Evolutionary conservation across 495 filamentous ascomycete genomes (phyloP), one percentile per base, ranked within the genome.

Genomic region (Penicillium macrosclerotiorum): DNA sequence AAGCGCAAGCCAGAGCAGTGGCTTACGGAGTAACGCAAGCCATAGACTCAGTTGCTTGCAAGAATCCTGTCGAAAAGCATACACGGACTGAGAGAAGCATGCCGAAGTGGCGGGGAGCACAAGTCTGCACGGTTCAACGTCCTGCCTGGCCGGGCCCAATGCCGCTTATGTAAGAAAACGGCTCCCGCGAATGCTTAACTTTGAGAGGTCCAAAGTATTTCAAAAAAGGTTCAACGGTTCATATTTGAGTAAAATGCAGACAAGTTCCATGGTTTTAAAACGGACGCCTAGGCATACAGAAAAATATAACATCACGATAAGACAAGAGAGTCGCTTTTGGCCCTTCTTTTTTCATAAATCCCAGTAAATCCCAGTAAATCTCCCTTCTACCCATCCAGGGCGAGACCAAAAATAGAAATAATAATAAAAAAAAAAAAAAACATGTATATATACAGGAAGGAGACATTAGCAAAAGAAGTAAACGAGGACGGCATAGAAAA

Each of bases 401-500:
- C 36, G 29, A 54, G 27, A 42, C 22, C 33, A 35, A 42, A 43
- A 49, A 41, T 12, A 38, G 53, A 42, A 31, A 37, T n/a, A n/a
- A 11, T 29, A 27, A 37, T 39, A 52, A 24, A 50, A 45, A 40
- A 51, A 42, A 29, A 33, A 42, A 27, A 42, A 33, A 22, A 45
- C 14, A 37, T 52, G 45, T 69, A 71, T 71, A 68, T 71, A 49
- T 71, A 71, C 63, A 71, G 29, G 54, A 45, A 44, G 37, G 55
- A 52, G 39, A 47, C 45, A 53, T 59, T 57, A 56, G 51, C 57
- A 47, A 49, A 42, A 44, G 41, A 30, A 44, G 42, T 41, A 52
- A 35, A 42, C 46, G 32, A 36, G 26, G 50, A 58, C 31, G 47
- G 45, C 54, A 34, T 8, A n/a, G 20, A 29, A 62, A 49, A 53